Conservation (phyloP, 495 filamentous ascomycete genomes). For the Neurospora sublineolata region DNA sequence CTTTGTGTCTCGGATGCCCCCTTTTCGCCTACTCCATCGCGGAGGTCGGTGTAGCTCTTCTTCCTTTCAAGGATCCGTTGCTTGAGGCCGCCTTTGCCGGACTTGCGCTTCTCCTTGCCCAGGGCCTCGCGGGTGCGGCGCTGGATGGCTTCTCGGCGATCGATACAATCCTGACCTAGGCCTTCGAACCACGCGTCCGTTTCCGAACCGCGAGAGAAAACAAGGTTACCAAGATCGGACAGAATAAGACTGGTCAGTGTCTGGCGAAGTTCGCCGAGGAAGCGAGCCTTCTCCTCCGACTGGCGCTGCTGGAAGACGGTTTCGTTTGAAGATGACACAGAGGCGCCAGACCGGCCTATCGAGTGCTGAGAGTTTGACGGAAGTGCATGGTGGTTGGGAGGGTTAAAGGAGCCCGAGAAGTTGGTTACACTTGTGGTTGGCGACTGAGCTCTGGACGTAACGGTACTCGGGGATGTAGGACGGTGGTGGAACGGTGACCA, state of each 20-base stretch:
- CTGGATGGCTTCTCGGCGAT: constrained; percentile 56
- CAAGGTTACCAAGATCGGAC: constrained; percentile 76
- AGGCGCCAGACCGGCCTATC: constrained; percentile 37
- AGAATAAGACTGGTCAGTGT: constrained; percentile 73
- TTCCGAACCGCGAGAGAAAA: constrained; percentile 79
- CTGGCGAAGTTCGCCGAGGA: constrained; percentile 66
- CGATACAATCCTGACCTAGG: constrained; percentile 65
- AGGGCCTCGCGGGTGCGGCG: constrained; percentile 28
- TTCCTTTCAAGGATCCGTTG: constrained; percentile 49
- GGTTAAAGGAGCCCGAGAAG: constrained; percentile 33
- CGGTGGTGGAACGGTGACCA: constrained; percentile 72
- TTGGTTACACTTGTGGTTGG: constrained; percentile 44
- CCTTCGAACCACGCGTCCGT: constrained; percentile 85
- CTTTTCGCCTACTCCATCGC: constrained; percentile 23
- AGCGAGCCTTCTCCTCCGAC: constrained; percentile 45
- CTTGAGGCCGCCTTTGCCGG: constrained; percentile 22
- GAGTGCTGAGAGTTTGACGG: constrained; percentile 31
- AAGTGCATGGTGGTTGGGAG: constrained; percentile 27
- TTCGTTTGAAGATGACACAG: constrained; percentile 44
- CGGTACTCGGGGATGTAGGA: constrained; percentile 48
- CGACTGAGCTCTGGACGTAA: constrained; percentile 43
- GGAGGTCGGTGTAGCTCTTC: constrained; percentile 41
- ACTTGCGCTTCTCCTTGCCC: constrained; percentile 37
- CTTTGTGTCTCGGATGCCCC: constrained; percentile 20
- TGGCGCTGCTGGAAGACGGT: constrained; percentile 45